Percentiles rank a stretch among this genome's conserved stretches.
Conservation (phyloP, 1,284 basidiomycete genomes). For the Xerocomus cyaneibrunnescens region DNA sequence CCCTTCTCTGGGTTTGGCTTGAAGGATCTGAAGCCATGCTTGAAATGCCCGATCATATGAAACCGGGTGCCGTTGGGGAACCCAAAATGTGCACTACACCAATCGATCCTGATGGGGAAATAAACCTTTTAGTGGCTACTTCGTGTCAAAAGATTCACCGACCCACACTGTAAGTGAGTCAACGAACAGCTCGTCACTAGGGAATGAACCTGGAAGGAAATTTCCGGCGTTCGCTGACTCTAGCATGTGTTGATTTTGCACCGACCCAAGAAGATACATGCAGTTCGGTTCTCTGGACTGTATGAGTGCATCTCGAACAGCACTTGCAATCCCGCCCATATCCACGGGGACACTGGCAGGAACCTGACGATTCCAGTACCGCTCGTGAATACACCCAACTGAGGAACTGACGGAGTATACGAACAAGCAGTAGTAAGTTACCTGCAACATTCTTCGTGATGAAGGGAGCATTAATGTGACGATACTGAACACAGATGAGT, state of each 20-base stretch:
- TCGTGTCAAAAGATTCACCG: neutral
- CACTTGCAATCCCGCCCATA: constrained; percentile 21
- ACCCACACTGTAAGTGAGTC: constrained; percentile 37
- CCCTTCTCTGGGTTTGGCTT: constrained; percentile 28
- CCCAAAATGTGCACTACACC: constrained; percentile 36
- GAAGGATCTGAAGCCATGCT: constrained; percentile 33
- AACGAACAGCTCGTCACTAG: constrained; percentile 19
- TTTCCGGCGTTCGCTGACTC: constrained; percentile 25
- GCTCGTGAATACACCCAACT: neutral
- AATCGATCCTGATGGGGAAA: constrained; percentile 23
- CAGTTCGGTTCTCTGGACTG: constrained; percentile 19
- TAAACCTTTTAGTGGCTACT: neutral
- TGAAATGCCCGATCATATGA: constrained; percentile 22
- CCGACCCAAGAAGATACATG: constrained; percentile 29
- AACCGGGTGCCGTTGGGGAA: constrained; percentile 25
- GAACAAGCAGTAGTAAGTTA: constrained; percentile 33
- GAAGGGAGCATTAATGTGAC: constrained; percentile 3
- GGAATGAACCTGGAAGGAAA: constrained; percentile 18
- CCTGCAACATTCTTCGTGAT: constrained; percentile 2
- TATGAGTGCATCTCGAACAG: constrained; percentile 29
- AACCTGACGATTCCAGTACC: constrained; percentile 15
- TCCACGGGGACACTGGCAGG: constrained; percentile 12
- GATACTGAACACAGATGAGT: constrained; percentile 26
- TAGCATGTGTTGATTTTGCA: constrained; percentile 32
- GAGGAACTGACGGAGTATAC: constrained; percentile 3